phyloP scores from a whole-genome alignment of 1,284 basidiomycete species.

The Irpex rosettiformis region DNA sequence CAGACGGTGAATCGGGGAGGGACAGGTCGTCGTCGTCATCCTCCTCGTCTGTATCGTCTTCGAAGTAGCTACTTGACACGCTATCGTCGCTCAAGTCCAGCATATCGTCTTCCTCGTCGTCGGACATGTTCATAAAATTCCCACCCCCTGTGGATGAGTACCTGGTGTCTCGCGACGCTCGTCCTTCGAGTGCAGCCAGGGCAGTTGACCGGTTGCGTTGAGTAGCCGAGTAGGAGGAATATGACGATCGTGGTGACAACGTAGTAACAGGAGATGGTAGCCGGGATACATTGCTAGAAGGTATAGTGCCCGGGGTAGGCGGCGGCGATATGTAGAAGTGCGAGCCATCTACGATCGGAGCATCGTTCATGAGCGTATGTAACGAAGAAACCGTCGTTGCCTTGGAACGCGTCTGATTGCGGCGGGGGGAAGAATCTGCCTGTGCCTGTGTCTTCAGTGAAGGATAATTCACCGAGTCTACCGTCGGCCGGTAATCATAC shows the following conservation, averaged over 20 bases:
- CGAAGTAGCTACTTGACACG: conserved; percentile 17
- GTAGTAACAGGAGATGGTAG: conserved; percentile 19
- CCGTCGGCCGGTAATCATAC: no score
- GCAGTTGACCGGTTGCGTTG: conserved; percentile 44
- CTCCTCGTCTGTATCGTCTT: conserved; percentile 30
- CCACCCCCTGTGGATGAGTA: conserved; percentile 13
- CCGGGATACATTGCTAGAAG: conserved; percentile 24
- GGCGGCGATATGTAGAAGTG: conserved; percentile 21
- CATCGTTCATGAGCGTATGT: no score
- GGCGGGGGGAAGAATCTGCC: conserved; percentile 17
- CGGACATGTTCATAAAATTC: conserved; percentile 66
- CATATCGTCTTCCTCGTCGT: conserved; percentile 34
- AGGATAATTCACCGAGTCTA: no score
- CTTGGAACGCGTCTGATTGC: no score
- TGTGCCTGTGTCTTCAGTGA: no score
- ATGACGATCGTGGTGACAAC: conserved; percentile 22
- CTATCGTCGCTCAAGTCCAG: neutral
- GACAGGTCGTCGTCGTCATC: neutral
- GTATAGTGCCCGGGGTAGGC: conserved; percentile 5
- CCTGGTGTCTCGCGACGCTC: conserved; percentile 21
- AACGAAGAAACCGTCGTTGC: no score
- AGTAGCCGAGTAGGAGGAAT: conserved; percentile 23
- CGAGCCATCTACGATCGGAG: conserved; percentile 19
- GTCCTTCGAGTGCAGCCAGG: conserved; percentile 61
- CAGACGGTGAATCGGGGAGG: neutral